Percentiles rank a stretch among this genome's conserved stretches.
Conservation (phyloP, 768 basidiomycete genomes). For the Tephrocybe rancida region DNA sequence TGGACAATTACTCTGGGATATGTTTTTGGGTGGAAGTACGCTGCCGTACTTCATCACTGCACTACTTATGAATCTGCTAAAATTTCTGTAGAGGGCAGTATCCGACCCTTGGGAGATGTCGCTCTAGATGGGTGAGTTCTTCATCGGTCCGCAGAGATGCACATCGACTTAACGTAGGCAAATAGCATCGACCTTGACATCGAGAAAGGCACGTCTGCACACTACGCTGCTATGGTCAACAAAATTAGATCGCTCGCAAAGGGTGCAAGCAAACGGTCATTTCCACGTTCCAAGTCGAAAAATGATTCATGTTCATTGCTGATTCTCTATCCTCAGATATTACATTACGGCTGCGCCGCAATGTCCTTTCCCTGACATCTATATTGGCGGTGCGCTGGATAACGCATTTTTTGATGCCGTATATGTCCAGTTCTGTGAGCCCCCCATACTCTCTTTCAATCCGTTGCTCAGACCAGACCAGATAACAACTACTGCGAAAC, state of each 20-base stretch:
- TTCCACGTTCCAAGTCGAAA: not conserved
- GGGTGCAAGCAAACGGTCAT: conserved; percentile 50
- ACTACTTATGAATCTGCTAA: not conserved
- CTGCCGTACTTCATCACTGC: conserved; percentile 7
- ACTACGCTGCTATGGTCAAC: conserved; percentile 56
- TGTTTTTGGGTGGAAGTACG: conserved; percentile 57
- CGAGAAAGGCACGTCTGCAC: conserved; percentile 56
- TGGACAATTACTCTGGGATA: conserved; percentile 66
- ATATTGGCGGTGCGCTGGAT: conserved; percentile 60
- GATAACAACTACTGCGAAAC: conserved; percentile 63
- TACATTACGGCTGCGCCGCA: conserved; percentile 65
- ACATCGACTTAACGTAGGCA: not conserved
- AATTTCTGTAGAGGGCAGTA: conserved; percentile 31
- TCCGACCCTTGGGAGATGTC: conserved; percentile 68
- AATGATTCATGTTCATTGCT: not conserved
- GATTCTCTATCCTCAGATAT: conserved; percentile 40
- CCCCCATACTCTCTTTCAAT: not conserved
- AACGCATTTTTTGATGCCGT: conserved; percentile 67
- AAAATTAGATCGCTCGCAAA: conserved; percentile 50
- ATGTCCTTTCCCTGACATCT: conserved; percentile 72
- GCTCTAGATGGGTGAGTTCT: conserved; percentile 66
- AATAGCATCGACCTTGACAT: conserved; percentile 71
- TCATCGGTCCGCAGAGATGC: not conserved
- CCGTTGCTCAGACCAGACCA: too few relatives aligned
- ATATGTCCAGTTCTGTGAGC: conserved; percentile 69